Evolutionary conservation across 129 eudicot genomes (phyloP).

Genomic region (Pseudognaphalium luteoalbum): DNA sequence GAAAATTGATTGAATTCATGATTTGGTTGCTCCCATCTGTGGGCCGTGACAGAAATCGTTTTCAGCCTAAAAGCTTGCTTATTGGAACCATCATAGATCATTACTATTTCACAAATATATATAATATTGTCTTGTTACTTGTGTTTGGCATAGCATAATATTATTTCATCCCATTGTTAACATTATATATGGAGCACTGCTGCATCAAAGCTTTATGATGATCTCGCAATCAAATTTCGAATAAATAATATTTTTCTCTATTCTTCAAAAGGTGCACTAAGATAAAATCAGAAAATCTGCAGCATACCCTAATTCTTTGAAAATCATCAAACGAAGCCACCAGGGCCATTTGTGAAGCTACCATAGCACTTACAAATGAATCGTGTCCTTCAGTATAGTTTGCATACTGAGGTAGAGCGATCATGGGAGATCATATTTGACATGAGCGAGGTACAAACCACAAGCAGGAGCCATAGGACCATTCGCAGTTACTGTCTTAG

Average conservation of each 20-base stretch:
- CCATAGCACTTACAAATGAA: conserved; percentile 10
- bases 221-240: conserved; percentile 1
- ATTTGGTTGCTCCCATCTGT: no score
- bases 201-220: background rate
- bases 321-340: background rate
- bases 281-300: background rate
- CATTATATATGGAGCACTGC: background rate
- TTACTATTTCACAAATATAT: no score
- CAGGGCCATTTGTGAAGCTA: background rate
- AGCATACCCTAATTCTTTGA: background rate
- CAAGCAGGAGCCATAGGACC: conserved; percentile 96
- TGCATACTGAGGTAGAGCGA: conserved; percentile 8
- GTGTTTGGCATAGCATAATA: no score
- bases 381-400: background rate
- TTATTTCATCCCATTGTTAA: background rate
- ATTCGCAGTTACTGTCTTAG: conserved; percentile 73
- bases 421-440: conserved; percentile 76
- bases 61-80: no score
- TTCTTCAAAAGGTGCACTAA: background rate
- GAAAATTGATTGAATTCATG: no score
- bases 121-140: no score
- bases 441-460: conserved; percentile 86
- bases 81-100: no score
- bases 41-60: no score
- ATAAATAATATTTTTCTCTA: background rate